Conservation (phyloP, 176 grass and related monocot species). For the Rhynchospora breviuscula region DNA sequence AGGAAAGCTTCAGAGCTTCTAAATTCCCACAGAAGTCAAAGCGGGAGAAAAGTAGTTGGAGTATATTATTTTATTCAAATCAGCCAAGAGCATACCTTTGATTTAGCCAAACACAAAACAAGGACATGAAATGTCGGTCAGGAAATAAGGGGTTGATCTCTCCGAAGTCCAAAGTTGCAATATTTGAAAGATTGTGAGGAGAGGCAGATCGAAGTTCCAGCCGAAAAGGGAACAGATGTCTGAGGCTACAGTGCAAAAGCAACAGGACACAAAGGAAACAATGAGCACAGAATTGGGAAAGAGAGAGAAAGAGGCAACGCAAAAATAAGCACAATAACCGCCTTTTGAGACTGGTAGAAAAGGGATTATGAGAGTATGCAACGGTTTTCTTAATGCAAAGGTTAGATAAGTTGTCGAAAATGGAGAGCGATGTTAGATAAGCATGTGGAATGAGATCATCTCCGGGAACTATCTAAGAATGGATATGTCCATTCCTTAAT, state of each 20-base stretch:
- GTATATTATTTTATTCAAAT: neutral
- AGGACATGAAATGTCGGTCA: slow-evolving; percentile 12
- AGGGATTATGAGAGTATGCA: neutral
- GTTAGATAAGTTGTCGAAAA: neutral
- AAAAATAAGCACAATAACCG: neutral
- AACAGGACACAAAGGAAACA: slow-evolving; percentile 10
- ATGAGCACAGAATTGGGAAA: neutral
- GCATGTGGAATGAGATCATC: neutral
- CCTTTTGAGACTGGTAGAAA: slow-evolving; percentile 22
- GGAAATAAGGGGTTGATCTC: neutral
- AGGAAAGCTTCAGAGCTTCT: neutral
- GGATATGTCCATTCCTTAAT: neutral
- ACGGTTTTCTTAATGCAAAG: slow-evolving; percentile 7
- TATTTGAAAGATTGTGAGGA: neutral
- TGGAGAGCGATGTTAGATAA: slow-evolving; percentile 5
- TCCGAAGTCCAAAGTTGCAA: neutral
- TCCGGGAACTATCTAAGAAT: neutral
- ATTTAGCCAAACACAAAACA: neutral
- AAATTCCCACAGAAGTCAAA: slow-evolving; percentile 3
- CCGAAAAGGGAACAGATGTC: neutral
- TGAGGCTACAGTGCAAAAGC: neutral
- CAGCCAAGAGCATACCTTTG: neutral
- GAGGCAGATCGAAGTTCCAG: slow-evolving; percentile 14
- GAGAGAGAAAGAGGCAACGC: neutral
- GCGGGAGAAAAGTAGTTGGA: neutral